Evolutionary conservation across 75 land plant species (phyloP).

Genomic region (Larix kaempferi): DNA sequence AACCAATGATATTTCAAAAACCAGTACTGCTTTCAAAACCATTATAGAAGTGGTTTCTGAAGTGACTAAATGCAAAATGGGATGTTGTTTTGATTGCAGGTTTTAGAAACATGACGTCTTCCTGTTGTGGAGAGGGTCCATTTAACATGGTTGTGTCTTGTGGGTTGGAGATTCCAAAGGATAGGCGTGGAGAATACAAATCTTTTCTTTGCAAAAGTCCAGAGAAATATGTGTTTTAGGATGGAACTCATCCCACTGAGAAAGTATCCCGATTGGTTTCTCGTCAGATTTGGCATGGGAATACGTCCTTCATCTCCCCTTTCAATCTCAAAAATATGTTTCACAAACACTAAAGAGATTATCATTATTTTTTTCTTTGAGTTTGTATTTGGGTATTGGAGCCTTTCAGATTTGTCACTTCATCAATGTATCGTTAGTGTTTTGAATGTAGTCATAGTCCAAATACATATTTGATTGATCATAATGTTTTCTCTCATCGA

Average conservation of each 20-base stretch:
- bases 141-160: background rate
- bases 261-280: background rate
- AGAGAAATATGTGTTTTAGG: background rate
- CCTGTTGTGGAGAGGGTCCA: slow-evolving; percentile 1
- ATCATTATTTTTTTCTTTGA: too few relatives aligned
- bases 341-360: too few relatives aligned
- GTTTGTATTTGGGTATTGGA: too few relatives aligned
- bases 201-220: too few relatives aligned
- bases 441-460: too few relatives aligned
- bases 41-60: background rate
- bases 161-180: background rate
- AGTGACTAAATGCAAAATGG: background rate
- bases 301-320: background rate
- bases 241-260: background rate
- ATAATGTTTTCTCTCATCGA: too few relatives aligned
- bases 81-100: background rate
- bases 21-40: too few relatives aligned
- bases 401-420: too few relatives aligned
- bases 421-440: too few relatives aligned
- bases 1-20: background rate
- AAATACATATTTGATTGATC: too few relatives aligned
- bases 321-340: background rate
- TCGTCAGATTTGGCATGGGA: background rate
- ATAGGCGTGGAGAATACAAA: background rate
- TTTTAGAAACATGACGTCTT: background rate